These are phyloP conservation scores for Quercus bicolor DNA, from an alignment of 306 rosid genomes.

Conservation along the genomic window DNA sequence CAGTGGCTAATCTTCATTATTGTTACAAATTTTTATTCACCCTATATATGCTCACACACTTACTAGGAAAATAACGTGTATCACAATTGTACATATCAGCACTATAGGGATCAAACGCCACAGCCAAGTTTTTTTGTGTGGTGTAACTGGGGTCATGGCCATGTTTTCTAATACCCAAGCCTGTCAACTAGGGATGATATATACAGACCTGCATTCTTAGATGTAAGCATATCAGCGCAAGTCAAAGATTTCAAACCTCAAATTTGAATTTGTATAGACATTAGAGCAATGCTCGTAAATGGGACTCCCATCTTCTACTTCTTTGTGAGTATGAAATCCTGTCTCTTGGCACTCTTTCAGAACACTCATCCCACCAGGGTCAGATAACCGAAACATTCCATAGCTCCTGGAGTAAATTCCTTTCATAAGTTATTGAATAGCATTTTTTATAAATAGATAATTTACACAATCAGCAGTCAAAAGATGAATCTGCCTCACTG, in stretches of 20 bases:
- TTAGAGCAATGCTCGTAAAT: constrained; percentile 64
- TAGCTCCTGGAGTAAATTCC: constrained; percentile 40
- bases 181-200: background rate
- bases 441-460: background rate
- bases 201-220: background rate
- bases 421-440: background rate
- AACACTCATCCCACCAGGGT: constrained; percentile 68
- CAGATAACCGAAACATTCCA: constrained; percentile 67
- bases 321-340: constrained; percentile 71
- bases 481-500: background rate
- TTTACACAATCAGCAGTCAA: background rate
- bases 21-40: background rate
- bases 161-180: constrained; percentile 1
- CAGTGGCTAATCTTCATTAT: background rate
- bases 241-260: constrained; percentile 81
- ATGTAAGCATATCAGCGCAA: constrained; percentile 46
- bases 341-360: constrained; percentile 50
- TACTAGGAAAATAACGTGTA: background rate
- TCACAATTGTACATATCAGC: constrained; percentile 8
- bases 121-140: background rate
- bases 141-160: background rate
- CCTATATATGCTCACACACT: background rate
- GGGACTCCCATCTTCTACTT: constrained; percentile 54
- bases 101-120: background rate
- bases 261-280: constrained; percentile 65